Evolutionary conservation across 257 asterid species (phyloP).

Genomic region (Datura wrightii): DNA sequence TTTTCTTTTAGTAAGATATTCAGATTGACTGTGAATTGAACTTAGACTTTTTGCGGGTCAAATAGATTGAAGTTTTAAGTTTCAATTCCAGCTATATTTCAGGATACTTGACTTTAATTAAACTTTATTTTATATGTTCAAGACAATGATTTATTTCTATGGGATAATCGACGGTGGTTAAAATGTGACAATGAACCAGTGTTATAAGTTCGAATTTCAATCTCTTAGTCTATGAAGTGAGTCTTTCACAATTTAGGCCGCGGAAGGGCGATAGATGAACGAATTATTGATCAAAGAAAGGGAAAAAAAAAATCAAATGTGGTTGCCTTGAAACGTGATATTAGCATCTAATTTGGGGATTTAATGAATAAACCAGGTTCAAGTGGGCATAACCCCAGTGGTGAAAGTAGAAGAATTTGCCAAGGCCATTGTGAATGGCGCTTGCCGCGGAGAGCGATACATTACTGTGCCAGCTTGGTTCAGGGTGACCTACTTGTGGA

Average conservation of each 20-base stretch:
- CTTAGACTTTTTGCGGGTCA: not conserved
- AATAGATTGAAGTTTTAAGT: not conserved
- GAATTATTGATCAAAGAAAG: too few relatives aligned
- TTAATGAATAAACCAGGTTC: constrained; percentile 41
- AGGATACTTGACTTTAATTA: not conserved
- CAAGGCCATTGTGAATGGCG: constrained; percentile 53
- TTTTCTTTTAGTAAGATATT: not conserved
- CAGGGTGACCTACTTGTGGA: constrained; percentile 53
- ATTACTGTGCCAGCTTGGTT: constrained; percentile 67
- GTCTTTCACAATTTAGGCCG: not conserved
- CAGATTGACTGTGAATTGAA: not conserved
- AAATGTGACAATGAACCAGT: not conserved
- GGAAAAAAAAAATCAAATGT: too few relatives aligned
- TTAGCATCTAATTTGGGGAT: not conserved
- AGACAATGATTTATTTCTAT: not conserved
- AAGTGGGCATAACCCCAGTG: constrained; percentile 55
- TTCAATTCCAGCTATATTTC: not conserved
- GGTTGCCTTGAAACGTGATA: too few relatives aligned
- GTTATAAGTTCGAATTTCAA: not conserved
- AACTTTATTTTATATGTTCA: not conserved
- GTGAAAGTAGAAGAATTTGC: constrained; percentile 55
- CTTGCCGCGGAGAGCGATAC: constrained; percentile 60
- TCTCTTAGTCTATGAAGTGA: not conserved
- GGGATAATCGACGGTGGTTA: not conserved
- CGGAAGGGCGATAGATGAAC: not conserved